Percentiles rank a stretch among this genome's conserved stretches.
Conservation (phyloP, 148 eudicot genomes). For the Diospyros lotus region DNA sequence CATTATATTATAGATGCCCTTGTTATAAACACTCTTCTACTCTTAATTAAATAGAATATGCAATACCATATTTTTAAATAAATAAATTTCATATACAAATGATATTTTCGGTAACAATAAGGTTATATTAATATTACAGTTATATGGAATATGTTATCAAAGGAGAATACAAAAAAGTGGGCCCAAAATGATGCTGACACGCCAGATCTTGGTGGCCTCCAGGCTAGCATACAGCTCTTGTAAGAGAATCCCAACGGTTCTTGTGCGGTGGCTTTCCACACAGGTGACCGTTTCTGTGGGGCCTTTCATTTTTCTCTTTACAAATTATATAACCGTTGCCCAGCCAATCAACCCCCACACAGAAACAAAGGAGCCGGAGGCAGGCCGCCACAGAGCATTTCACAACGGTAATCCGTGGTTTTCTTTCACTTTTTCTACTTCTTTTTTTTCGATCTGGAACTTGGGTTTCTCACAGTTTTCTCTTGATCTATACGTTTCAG, state of each 20-base stretch:
- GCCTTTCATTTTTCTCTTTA: neutral
- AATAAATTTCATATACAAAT: no score
- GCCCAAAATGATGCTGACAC: conserved; percentile 13
- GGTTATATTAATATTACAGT: no score
- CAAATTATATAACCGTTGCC: conserved; percentile 34
- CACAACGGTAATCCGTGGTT: neutral
- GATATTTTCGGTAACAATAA: no score
- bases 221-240: conserved; percentile 11
- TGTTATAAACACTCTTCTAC: no score
- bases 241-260: conserved; percentile 15
- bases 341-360: neutral
- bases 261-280: conserved; percentile 16
- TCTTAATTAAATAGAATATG: no score
- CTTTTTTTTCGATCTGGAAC: no score
- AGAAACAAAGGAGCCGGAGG: neutral
- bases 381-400: neutral
- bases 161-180: no score
- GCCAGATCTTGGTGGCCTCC: conserved; percentile 10
- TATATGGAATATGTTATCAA: no score
- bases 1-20: no score
- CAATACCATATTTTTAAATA: no score
- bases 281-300: conserved; percentile 16
- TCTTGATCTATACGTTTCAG: neutral
- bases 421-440: no score
- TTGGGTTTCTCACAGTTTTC: neutral